phyloP scores from a whole-genome alignment of 371 early-diverging fungal genomes.

The Circinella minor region DNA sequence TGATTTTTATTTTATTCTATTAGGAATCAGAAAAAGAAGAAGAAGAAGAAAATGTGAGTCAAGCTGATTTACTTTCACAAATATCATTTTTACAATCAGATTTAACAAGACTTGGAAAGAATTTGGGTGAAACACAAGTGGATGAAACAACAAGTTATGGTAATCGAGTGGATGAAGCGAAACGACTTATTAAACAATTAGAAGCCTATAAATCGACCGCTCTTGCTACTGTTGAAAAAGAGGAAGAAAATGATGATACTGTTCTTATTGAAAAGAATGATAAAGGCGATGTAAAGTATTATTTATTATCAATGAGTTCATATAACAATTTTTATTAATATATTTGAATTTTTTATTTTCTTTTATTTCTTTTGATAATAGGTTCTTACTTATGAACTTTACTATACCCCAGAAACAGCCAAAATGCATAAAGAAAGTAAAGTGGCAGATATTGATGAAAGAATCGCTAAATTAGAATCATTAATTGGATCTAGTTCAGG shows the following conservation, averaged over 20 bases:
- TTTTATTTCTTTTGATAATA: slow-evolving; percentile 18
- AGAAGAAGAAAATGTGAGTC: slow-evolving; percentile 38
- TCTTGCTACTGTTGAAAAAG: background rate
- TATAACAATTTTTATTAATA: no score
- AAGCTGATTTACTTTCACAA: slow-evolving; percentile 67
- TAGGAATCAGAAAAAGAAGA: slow-evolving; percentile 15
- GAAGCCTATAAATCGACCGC: slow-evolving; percentile 61
- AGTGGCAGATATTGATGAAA: slow-evolving; percentile 73
- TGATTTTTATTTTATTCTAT: no score
- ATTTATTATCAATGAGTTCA: no score
- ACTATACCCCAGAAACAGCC: slow-evolving; percentile 73
- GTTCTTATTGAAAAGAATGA: slow-evolving; percentile 30
- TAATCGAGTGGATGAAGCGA: slow-evolving; percentile 55
- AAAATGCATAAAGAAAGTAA: slow-evolving; percentile 65
- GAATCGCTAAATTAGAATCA: slow-evolving; percentile 80
- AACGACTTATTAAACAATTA: slow-evolving; percentile 67
- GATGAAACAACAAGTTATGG: slow-evolving; percentile 30
- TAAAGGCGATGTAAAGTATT: slow-evolving; percentile 45
- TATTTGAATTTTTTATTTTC: background rate
- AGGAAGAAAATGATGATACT: slow-evolving; percentile 24
- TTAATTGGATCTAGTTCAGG: slow-evolving; percentile 76
- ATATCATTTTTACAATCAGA: slow-evolving; percentile 72
- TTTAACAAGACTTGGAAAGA: slow-evolving; percentile 62
- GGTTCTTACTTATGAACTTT: slow-evolving; percentile 79
- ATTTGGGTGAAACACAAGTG: slow-evolving; percentile 31